Evolutionary conservation across 1,139 yeast species (phyloP).

Genomic region (Kodamaea ohmeri): DNA sequence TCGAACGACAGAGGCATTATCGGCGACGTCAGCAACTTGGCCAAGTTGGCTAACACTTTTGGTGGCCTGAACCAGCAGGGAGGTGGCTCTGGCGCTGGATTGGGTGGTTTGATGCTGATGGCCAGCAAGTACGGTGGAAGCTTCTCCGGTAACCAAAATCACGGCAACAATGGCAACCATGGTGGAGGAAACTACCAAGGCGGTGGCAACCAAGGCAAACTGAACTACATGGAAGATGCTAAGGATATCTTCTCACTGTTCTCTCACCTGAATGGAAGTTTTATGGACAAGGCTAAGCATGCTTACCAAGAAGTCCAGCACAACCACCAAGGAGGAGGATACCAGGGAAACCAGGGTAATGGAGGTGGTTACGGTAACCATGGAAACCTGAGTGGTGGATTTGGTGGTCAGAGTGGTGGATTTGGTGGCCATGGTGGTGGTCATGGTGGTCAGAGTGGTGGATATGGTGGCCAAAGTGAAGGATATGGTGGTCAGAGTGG

Average conservation of each 20-base stretch:
- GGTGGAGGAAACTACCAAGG: constrained; percentile 17
- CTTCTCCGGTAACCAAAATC: background rate
- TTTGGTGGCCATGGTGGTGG: background rate
- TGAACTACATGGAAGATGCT: constrained; percentile 28
- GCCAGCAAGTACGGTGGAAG: constrained; percentile 8
- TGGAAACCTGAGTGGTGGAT: constrained; percentile 1
- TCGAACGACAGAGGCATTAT: constrained; percentile 5
- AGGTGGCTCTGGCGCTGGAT: constrained; percentile 5
- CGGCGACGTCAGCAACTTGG: constrained; percentile 8
- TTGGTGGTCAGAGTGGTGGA: constrained; percentile 3
- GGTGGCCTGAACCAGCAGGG: constrained; percentile 1
- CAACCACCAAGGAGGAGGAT: constrained; percentile 13
- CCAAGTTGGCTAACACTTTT: constrained; percentile 9
- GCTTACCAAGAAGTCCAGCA: constrained; percentile 27
- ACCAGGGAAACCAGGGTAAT: constrained; percentile 2
- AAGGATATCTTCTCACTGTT: constrained; percentile 33
- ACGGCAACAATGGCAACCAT: constrained; percentile 19
- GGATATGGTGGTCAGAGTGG: constrained; percentile 2
- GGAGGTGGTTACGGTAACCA: constrained; percentile 1
- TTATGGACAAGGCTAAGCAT: constrained; percentile 33
- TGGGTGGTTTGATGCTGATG: constrained; percentile 11
- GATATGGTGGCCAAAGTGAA: background rate
- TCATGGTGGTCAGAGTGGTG: background rate
- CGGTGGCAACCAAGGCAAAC: constrained; percentile 14
- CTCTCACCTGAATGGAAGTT: constrained; percentile 30